Base-by-base conservation (phyloP, 2,329 filamentous ascomycete species). In the Aureobasidium musti region DNA sequence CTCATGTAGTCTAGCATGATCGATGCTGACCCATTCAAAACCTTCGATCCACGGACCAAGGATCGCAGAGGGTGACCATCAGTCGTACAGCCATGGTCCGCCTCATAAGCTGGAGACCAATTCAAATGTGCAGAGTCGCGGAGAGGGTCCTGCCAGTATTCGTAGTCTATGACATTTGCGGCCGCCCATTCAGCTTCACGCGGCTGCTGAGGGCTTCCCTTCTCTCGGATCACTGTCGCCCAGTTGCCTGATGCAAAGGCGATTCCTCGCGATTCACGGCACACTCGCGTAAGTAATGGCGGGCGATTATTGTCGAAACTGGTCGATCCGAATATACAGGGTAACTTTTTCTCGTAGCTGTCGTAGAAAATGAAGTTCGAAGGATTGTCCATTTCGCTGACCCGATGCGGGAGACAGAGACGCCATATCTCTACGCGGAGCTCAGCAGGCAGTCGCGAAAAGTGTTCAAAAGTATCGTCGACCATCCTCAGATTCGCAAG, bases 351-450 rank as follows among this genome's bases (percentile, higher is more conserved):
- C 6, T 52, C 28, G 3, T 6, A 2, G 26, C 6, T 13, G 2
- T n/a, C 26, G 28, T 50, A 63, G 35, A 66, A 41, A 5, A 63
- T 17, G 1, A n/a, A 28, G 6, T 33, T 23, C 6, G 53, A 5
- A 45, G 64, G 52, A 21, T 43, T 3, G 63, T 69, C 60, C 33
- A 69, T 17, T 50, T 69, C 57, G 45, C 33, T 17, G 26, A 66
- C 64, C 26, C 68, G 59, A 66, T 68, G 52, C 19, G 68, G 68
- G 3, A 69, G 65, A 50, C 67, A 69, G 67, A 28, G n/a, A 21
- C 65, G 47, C 68, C 68, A 69, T 39, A 69, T 69, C 19, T 66
- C 47, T 53, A 66, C 59, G 23, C 67, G 68, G 30, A 68, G 37
- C 28, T 69, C 68, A 52, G 35, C 13, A 21, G 67, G 68, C n/a